Percentiles rank a stretch among this genome's conserved stretches.
Conservation (phyloP, 2,329 filamentous ascomycete genomes). For the Diaporthe capsici region DNA sequence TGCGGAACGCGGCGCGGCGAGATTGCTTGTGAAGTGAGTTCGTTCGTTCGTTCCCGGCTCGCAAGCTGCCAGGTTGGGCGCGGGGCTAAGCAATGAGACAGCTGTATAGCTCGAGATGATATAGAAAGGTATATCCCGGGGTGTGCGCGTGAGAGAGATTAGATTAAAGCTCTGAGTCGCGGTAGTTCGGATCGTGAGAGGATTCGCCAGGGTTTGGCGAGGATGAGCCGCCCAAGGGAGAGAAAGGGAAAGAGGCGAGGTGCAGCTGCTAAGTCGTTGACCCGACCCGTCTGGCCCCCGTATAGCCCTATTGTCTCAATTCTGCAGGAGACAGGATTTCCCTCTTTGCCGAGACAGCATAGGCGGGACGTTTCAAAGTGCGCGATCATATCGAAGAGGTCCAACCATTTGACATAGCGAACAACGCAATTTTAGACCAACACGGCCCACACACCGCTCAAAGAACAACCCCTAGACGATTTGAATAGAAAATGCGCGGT, state of each 20-base stretch:
- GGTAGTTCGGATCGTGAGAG: slow-evolving; percentile 14
- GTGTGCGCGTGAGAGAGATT: background rate
- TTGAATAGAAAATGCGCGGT: background rate
- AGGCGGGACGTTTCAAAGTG: slow-evolving; percentile 18
- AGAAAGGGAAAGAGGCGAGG: background rate
- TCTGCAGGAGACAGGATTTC: background rate
- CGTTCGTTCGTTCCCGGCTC: background rate
- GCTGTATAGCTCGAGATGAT: background rate
- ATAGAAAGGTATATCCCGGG: slow-evolving; percentile 3
- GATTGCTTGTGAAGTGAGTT: background rate
- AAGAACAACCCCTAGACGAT: background rate
- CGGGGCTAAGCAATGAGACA: background rate
- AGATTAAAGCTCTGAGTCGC: slow-evolving; percentile 27
- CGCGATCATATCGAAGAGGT: background rate
- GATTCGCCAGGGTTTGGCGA: slow-evolving; percentile 16
- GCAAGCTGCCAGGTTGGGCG: background rate
- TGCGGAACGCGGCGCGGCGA: background rate
- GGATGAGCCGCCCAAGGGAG: slow-evolving; percentile 8
- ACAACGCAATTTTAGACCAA: background rate
- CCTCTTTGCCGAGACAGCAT: slow-evolving; percentile 9
- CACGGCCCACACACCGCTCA: background rate
- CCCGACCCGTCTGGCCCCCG: no score
- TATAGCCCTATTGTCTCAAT: slow-evolving; percentile 19
- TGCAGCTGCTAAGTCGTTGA: slow-evolving; percentile 2
- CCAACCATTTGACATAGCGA: background rate